Base-by-base conservation (phyloP, 257 asterid species). In the Solanum tacnaense region DNA sequence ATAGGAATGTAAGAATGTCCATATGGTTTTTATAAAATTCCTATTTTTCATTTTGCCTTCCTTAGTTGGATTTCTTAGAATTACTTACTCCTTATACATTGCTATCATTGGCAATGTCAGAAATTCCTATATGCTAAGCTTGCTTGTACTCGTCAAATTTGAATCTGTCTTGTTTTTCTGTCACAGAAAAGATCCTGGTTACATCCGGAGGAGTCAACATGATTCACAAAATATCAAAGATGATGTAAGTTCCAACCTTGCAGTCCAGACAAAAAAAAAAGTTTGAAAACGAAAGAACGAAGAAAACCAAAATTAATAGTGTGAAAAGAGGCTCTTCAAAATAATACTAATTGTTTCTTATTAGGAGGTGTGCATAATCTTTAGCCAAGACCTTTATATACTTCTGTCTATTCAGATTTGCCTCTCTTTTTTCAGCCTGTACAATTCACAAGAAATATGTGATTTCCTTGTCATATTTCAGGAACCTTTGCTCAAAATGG, bases 111-210 rank as follows among this genome's bases (percentile, higher is more conserved):
- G 11, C 67, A 31, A 29, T 49, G 6, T 46, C 20, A 46, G 38
- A 81, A 85, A 31, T 85, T 71, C 35, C n/a, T 18, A 20, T 46
- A 32, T 71, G n/a, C 13, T 68, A 34, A 85, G 29, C 67, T 70
- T 86, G 32, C 41, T 31, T 32, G 38, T 86, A 75, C 84, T 44
- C 21, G 38, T n/a, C 84, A 46, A 44, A 87, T 71, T 71, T 92
- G 84, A 79, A 72, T 75, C 60, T 44, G 58, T 85, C 38, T 84
- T 72, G 20, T 85, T 90, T 86, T 76, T 84, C 73, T 84, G 87
- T 88, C 95, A 94, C 91, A 97, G 99, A 92, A 96, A 96, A 93
- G 98, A 97, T 91, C 99, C 99, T 83, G 99, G 99, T 88, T 97
- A 85, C 90, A 92, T 97, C 92, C 92, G 93, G 75, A 91, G 91